Base-by-base conservation (phyloP, 441 rosid species). In the Gossypium laxum region DNA sequence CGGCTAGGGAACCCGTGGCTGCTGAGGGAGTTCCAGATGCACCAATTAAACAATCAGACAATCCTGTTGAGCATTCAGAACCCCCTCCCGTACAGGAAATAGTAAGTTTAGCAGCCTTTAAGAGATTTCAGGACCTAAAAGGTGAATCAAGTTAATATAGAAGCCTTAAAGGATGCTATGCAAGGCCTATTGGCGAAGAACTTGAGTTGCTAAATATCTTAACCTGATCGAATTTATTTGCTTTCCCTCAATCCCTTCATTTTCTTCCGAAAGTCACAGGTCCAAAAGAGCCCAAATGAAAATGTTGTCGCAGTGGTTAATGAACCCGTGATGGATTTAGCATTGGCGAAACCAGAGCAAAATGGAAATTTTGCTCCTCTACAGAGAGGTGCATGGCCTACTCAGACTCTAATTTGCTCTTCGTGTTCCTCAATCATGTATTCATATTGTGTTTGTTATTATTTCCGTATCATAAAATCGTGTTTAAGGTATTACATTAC, bases 321-420 rank as follows among this genome's bases (percentile, higher is more conserved):
- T 48, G 82, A 84, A 74, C 56, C 75, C 18, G 59, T 79, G n/a
- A 66, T 79, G n/a, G 84, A 84, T 60, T 54, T 79, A 45, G 71
- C 71, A 3, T 83, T 86, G 89, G 79, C 74, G 64, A 82, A 85
- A 11, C 45, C 68, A 64, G 79, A 67, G 14, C 75, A 77, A 19
- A 78, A 78, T 57, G 82, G 78, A 5, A 77, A 72, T 32, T 61
- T 74, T 70, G 65, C 80, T 60, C 66, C 80, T 34, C 72, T 78
- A 56, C 34, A 72, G 0, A 84, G 79, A 75, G 86, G 93, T 83
- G 76, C 47, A 14, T 50, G 59, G 58, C 17, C 45, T 28, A 28
- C 41, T 45, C 65, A 55, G 34, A 26, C 34, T 21, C n/a, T 65
- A 12, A 11, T 18, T 18, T 63, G n/a, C 67, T 63, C 51, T 63